Percentiles rank a stretch among this genome's conserved stretches.
These are phyloP conservation scores for Linum lewisii DNA, from an alignment of 345 rosid genomes.

Conservation along the genomic window DNA sequence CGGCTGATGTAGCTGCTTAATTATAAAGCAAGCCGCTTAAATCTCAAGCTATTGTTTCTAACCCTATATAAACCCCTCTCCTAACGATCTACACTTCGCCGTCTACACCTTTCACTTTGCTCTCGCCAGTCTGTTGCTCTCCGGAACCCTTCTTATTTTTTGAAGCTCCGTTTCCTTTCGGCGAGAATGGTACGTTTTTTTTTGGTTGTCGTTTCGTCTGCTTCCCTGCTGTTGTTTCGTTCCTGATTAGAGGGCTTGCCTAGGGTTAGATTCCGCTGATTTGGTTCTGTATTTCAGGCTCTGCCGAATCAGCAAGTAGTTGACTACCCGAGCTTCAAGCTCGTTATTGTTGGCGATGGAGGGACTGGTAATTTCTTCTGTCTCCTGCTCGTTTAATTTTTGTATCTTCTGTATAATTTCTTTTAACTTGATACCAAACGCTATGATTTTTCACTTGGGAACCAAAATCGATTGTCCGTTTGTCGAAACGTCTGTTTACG, in stretches of 20 bases:
- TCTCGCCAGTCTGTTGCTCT: background rate
- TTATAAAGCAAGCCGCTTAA: background rate
- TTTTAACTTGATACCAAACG: background rate
- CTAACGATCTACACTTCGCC: background rate
- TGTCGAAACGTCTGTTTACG: background rate
- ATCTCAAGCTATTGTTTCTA: background rate
- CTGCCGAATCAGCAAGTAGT: conserved; percentile 33
- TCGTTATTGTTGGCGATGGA: conserved; percentile 85
- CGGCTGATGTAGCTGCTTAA: background rate
- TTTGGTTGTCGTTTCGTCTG: background rate
- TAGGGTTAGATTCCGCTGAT: background rate
- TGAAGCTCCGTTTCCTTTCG: background rate
- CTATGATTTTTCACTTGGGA: background rate
- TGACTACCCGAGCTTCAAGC: conserved; percentile 74
- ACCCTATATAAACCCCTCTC: background rate
- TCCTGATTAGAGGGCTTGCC: background rate
- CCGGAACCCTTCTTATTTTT: background rate
- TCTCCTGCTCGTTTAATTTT: background rate
- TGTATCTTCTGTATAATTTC: background rate
- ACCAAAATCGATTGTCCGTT: too few species aligned
- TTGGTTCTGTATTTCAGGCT: conserved; percentile 17
- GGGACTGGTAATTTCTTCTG: conserved; percentile 57
- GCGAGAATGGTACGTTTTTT: background rate
- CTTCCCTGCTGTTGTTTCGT: background rate
- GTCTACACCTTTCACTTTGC: background rate